Evolutionary conservation across 768 basidiomycete genomes (phyloP), one percentile per base, ranked within the genome.

Genomic region (Boletellus sp.): DNA sequence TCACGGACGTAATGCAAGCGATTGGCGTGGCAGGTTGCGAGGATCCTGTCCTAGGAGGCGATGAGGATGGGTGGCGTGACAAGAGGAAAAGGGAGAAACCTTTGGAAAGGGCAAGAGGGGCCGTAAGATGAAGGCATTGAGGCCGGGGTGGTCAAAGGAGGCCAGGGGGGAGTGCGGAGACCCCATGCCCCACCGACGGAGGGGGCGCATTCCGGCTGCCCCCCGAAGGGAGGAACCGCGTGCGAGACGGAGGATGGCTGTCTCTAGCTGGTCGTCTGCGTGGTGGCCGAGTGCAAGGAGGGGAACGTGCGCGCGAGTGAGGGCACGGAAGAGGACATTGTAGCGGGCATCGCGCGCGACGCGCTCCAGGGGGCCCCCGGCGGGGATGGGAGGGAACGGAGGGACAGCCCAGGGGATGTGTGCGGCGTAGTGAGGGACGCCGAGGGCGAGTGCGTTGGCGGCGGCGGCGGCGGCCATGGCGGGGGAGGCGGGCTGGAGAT

Each of bases 141-240:
- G 79, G 6, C 88, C 88, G 32, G 70, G 72, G 9, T 70, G 48
- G 3, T 83, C 85, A 42, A 72, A 68, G 61, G 68, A 77, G 6
- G 70, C 69, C 28, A 77, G 61, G 6, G 61, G 47, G 4, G 63
- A 59, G 19, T 68, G 56, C 0, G 39, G 17, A 1, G 56, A 58
- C 36, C 87, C 87, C 90, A 93, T 93, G 2, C 90, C 90, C 82
- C 83, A 90, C 39, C 88, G 75, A 11, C 90, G 77, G 41, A 74
- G 70, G 1, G 70, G 70, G 35, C 77, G 74, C 85, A 92, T 92
- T 4, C 85, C 90, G 11, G 77, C 77, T 1, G 82, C 77, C 0
- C 85, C 86, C 15, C 78, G 47, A 37, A 68, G 61, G 3, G 79
- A 74, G 6, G 83, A 83, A 0, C 84, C 82, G 52, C 67, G 75